phyloP scores from a whole-genome alignment of 257 asterid species.

The Lithospermum erythrorhizon region DNA sequence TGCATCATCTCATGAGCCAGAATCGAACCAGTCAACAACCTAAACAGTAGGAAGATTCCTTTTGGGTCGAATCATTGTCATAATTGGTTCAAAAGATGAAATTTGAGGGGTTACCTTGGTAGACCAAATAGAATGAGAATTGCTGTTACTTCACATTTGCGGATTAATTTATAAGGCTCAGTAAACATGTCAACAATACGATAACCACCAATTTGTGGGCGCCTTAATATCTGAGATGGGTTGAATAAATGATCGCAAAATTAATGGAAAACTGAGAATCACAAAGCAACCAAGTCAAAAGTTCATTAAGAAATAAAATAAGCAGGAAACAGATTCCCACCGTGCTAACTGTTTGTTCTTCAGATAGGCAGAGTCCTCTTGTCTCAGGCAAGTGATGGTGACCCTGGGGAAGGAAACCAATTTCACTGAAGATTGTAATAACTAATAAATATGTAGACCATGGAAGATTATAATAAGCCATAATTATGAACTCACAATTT shows the following conservation, averaged over 20 bases:
- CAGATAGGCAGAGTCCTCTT: constrained; percentile 90
- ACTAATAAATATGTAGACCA: not conserved
- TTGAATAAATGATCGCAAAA: too few relatives aligned
- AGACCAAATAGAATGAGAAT: constrained; percentile 90
- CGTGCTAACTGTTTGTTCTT: constrained; percentile 84
- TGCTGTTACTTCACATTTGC: constrained; percentile 91
- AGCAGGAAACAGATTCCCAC: constrained; percentile 29
- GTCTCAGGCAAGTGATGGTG: constrained; percentile 91
- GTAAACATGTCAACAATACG: constrained; percentile 89
- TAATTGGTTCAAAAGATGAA: not conserved
- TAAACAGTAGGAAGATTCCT: constrained; percentile 9
- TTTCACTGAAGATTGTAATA: not conserved
- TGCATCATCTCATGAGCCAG: constrained; percentile 99
- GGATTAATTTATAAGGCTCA: constrained; percentile 68
- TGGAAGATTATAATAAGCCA: not conserved
- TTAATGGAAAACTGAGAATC: not conserved
- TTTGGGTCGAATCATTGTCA: not conserved
- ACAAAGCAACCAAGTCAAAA: not conserved
- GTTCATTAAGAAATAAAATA: not conserved
- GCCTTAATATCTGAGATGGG: constrained; percentile 51
- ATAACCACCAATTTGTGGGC: constrained; percentile 80
- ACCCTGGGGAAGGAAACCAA: constrained; percentile 36
- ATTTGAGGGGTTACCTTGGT: constrained; percentile 48
- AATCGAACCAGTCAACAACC: constrained; percentile 89
- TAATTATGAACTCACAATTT: constrained; percentile 35